phyloP scores from a whole-genome alignment of 2,329 filamentous ascomycete species.

The Penicillium sclerotiorum region DNA sequence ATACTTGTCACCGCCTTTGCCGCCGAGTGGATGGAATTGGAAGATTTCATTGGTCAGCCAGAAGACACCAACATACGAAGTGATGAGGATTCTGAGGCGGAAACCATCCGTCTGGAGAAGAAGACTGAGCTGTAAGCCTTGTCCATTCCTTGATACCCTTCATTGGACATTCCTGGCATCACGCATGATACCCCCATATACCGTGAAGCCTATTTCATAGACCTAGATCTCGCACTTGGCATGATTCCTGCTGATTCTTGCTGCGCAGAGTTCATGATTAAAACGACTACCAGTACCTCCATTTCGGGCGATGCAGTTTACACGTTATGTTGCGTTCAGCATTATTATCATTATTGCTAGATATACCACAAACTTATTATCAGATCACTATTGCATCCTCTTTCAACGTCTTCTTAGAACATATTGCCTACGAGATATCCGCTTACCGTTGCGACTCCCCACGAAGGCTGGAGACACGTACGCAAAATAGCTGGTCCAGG shows the following conservation, averaged over 20 bases:
- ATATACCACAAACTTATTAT: slow-evolving; percentile 7
- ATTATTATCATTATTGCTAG: slow-evolving; percentile 1
- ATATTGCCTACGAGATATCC: slow-evolving; percentile 51
- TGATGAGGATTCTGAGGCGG: slow-evolving; percentile 12
- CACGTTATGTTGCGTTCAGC: background rate
- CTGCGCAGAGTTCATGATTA: background rate
- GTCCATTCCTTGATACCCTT: slow-evolving; percentile 14
- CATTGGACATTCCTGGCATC: background rate
- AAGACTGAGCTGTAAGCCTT: slow-evolving; percentile 48
- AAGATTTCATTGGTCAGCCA: slow-evolving; percentile 52
- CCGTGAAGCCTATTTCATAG: background rate
- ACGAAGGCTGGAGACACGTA: slow-evolving; percentile 49
- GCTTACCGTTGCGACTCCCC: slow-evolving; percentile 51
- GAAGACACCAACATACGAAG: slow-evolving; percentile 2
- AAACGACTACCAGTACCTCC: background rate
- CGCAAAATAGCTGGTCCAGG: slow-evolving; percentile 56
- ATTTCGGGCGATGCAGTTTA: background rate
- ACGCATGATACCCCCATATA: background rate
- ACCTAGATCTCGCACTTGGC: background rate
- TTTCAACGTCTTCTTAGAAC: slow-evolving; percentile 20
- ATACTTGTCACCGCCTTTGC: slow-evolving; percentile 80
- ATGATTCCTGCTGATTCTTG: slow-evolving; percentile 5
- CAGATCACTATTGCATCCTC: too few relatives aligned
- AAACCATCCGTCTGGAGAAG: slow-evolving; percentile 20
- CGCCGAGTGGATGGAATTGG: slow-evolving; percentile 89